Conservation (phyloP, 2,329 filamentous ascomycete species). For the Ophiostoma sp. region DNA sequence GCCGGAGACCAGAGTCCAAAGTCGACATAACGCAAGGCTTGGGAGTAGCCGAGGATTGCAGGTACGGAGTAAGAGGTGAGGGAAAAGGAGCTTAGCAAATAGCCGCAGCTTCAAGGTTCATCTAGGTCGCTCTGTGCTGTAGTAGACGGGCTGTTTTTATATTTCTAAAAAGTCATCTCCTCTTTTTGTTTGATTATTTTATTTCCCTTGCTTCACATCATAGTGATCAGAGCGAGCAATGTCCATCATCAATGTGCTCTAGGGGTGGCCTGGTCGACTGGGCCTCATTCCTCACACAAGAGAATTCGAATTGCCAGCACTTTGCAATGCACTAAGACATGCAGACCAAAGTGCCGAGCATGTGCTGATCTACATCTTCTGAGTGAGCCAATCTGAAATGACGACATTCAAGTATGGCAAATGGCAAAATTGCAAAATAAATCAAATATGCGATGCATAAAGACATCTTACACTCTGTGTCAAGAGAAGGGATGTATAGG, state of each 20-base stretch:
- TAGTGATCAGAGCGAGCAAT: not conserved
- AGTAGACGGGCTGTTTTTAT: not conserved
- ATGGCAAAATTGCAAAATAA: not conserved
- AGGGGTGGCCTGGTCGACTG: not conserved
- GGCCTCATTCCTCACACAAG: not conserved
- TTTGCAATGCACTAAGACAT: not conserved
- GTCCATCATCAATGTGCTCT: not conserved
- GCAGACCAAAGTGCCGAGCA: not conserved
- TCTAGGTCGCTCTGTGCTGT: not conserved
- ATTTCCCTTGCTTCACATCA: conserved; percentile 1
- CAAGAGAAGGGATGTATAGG: not conserved
- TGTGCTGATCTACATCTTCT: not conserved
- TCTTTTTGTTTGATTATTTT: not conserved
- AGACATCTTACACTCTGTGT: too few relatives aligned
- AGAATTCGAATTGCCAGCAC: not conserved
- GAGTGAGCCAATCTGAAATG: not conserved
- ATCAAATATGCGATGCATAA: not conserved
- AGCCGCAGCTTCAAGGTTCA: not conserved
- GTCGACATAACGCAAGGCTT: not conserved
- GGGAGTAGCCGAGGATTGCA: not conserved
- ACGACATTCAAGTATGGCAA: not conserved
- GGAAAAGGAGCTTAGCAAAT: not conserved
- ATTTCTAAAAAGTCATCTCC: not conserved
- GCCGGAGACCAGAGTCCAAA: not conserved
- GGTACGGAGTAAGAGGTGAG: not conserved